These are phyloP conservation scores for Lecanicillium sp. DNA, from an alignment of 2,329 filamentous ascomycete species.

Conservation along the genomic window DNA sequence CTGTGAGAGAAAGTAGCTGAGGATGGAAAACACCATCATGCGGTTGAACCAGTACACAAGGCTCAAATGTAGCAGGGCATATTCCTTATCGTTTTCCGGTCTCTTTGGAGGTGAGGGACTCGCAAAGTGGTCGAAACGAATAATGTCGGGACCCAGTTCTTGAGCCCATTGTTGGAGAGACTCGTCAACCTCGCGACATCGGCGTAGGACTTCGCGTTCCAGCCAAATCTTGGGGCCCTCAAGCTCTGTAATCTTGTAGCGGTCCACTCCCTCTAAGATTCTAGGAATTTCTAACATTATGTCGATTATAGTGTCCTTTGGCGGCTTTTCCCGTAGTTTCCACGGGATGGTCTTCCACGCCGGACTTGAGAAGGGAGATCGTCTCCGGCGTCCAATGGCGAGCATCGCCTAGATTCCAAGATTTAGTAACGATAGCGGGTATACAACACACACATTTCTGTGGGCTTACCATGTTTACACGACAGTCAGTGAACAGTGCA, in stretches of 20 bases:
- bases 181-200: constrained; percentile 7
- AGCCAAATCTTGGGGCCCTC: background rate
- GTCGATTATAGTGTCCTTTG: constrained; percentile 22
- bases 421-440: background rate
- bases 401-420: constrained; percentile 11
- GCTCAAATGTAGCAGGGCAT: constrained; percentile 10
- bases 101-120: constrained; percentile 5
- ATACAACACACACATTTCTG: background rate
- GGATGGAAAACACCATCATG: constrained; percentile 6
- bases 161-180: constrained; percentile 10
- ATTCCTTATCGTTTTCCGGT: constrained; percentile 10
- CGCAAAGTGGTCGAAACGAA: constrained; percentile 10
- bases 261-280: constrained; percentile 19
- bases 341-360: constrained; percentile 26
- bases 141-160: constrained; percentile 7
- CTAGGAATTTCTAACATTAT: constrained; percentile 21
- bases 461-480: constrained; percentile 14
- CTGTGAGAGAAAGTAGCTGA: constrained; percentile 5
- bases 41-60: constrained; percentile 11
- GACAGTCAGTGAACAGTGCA: constrained; percentile 14
- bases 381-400: constrained; percentile 10
- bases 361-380: constrained; percentile 17
- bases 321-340: constrained; percentile 18
- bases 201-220: constrained; percentile 6
- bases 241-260: constrained; percentile 13